These are phyloP conservation scores for Komagataella populi DNA, from an alignment of 805 yeast species.

Conservation along the genomic window DNA sequence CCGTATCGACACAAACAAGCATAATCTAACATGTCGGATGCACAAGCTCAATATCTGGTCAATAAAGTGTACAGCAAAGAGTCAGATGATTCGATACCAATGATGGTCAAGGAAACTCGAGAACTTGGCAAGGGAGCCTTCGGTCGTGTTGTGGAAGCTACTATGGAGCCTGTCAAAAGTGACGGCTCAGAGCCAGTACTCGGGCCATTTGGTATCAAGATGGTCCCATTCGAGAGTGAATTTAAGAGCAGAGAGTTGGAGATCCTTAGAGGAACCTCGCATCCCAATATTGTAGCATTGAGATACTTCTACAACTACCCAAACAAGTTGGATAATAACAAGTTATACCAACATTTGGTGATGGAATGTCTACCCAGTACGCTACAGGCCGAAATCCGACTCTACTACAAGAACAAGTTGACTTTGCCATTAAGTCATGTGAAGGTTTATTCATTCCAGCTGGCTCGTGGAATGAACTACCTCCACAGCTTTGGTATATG, in stretches of 20 bases:
- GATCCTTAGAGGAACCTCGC: constrained; percentile 58
- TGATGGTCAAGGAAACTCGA: constrained; percentile 60
- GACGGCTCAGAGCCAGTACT: constrained; percentile 27
- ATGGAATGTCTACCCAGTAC: constrained; percentile 85
- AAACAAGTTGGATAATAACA: constrained; percentile 41
- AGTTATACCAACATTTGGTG: constrained; percentile 66
- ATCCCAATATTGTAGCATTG: constrained; percentile 65
- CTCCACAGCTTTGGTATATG: constrained; percentile 70
- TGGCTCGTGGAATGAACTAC: constrained; percentile 74
- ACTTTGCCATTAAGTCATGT: constrained; percentile 62
- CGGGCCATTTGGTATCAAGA: constrained; percentile 76
- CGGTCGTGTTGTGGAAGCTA: constrained; percentile 74
- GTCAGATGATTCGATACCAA: constrained; percentile 36
- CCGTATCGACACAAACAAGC: not conserved
- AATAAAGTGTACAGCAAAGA: constrained; percentile 51
- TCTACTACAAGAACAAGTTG: constrained; percentile 45
- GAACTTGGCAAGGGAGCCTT: constrained; percentile 81
- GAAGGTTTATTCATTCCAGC: constrained; percentile 66
- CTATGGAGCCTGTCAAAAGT: constrained; percentile 17
- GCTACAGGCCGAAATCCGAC: constrained; percentile 60
- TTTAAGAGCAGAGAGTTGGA: constrained; percentile 75
- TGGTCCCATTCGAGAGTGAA: constrained; percentile 81
- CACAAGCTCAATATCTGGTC: constrained; percentile 22
- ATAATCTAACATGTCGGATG: not conserved
- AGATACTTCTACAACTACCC: constrained; percentile 61